Evolutionary conservation across 805 yeast species (phyloP), one percentile per base, ranked within the genome.

Genomic region (Cyberlindnera subsufficiens): DNA sequence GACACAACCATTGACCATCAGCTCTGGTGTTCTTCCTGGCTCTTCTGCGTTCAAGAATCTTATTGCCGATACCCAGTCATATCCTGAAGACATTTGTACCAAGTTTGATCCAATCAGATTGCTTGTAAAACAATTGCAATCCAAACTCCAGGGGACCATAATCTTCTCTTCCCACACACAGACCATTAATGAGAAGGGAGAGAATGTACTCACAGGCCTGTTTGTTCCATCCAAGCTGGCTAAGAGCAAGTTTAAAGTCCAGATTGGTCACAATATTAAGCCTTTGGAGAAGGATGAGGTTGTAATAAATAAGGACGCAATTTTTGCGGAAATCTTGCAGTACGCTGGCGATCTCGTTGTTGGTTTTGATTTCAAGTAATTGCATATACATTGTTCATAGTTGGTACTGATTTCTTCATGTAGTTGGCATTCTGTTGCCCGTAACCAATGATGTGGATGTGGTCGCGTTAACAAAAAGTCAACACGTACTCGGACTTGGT

Each of bases 221-320:
- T 81, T 91, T 67, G 78, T 84, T 40, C 96, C 96, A 3, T 63
- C 74, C 4, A 72, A 75, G 32, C 63, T 76, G 47, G 65, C 69
- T 16, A 75, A 76, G 47, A 75, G 78, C 58, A 85, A 81, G 61
- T 89, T 88, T 67, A 80, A 82, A 54, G 96, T 84, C 18, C 86
- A 84, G 49, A 61, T 85, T 46, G 95, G 90, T 13, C 82, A 78
- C 54, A 82, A 87, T 53, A 72, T 82, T 43, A 72, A 75, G 56
- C 95, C 96, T 1, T 61, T 71, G 5, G 74, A 69, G 30, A 62
- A 70, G 5, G 77, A 71, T 42, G 64, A 63, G 33, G 82, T 86
- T 11, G 68, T 68, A 31, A 65, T 88, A 44, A 86, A 88, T 62
- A 82, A 75, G 56, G 83, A 77, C 14, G 84, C 91, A 3, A 72